Evolutionary conservation across 176 grass and related monocot genomes (phyloP).

Genomic region (Paspalum vaginatum): DNA sequence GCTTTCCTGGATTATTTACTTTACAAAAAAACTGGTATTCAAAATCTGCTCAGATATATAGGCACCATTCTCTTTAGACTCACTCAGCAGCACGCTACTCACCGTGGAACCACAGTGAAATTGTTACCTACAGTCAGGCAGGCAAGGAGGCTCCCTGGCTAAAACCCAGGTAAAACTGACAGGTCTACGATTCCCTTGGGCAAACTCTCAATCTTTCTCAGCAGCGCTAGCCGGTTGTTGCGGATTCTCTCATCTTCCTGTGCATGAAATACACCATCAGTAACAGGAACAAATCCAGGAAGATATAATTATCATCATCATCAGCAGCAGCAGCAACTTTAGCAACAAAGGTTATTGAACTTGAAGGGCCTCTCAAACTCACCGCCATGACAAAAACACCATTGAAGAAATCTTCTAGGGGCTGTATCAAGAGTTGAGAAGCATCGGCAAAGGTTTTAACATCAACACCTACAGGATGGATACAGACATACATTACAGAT

Average conservation of each 20-base stretch:
- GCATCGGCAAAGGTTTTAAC: constrained; percentile 65
- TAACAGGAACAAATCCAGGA: neutral
- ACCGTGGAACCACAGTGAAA: neutral
- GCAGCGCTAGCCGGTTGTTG: constrained; percentile 78
- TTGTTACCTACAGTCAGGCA: neutral
- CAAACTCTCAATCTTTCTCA: constrained; percentile 72
- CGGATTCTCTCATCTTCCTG: constrained; percentile 84
- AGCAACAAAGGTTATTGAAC: neutral
- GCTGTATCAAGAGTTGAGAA: constrained; percentile 69
- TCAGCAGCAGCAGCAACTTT: neutral
- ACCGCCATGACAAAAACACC: constrained; percentile 94
- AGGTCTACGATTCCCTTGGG: constrained; percentile 83
- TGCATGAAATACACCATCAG: constrained; percentile 7
- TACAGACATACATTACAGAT: neutral
- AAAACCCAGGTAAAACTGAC: constrained; percentile 93
- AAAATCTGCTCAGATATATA: neutral
- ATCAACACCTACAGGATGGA: constrained; percentile 55
- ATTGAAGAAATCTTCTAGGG: constrained; percentile 94
- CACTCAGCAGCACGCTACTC: neutral
- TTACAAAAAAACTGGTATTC: neutral
- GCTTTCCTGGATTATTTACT: neutral
- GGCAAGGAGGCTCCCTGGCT: neutral
- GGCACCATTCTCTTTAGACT: neutral
- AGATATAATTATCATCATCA: neutral
- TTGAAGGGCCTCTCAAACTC: constrained; percentile 35